phyloP scores from a whole-genome alignment of 2,329 filamentous ascomycete species.

The Colletotrichum filicis region DNA sequence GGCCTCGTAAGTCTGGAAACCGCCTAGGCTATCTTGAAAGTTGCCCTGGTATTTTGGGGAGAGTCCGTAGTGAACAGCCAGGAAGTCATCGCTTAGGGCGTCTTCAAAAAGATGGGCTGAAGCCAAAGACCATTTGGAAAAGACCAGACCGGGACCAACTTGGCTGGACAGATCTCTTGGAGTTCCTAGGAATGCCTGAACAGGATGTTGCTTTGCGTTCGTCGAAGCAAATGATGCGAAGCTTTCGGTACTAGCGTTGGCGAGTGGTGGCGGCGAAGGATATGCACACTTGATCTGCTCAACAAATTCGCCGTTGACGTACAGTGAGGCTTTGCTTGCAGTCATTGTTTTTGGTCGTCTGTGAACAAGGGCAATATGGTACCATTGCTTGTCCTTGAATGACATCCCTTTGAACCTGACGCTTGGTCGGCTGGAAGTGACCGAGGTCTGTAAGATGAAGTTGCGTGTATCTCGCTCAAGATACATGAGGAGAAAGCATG shows the following conservation, averaged over 20 bases:
- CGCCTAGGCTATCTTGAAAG: conserved; percentile 94
- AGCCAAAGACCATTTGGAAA: conserved; percentile 88
- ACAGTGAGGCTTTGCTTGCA: conserved; percentile 85
- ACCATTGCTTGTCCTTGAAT: conserved; percentile 86
- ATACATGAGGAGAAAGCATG: conserved; percentile 93
- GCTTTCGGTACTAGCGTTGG: conserved; percentile 72
- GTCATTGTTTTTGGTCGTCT: conserved; percentile 79
- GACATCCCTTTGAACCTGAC: conserved; percentile 88
- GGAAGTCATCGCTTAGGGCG: conserved; percentile 86
- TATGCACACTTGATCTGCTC: conserved; percentile 93
- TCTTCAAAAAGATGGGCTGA: conserved; percentile 92
- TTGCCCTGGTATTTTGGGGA: conserved; percentile 94
- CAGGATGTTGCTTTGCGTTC: conserved; percentile 69
- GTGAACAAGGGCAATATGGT: conserved; percentile 92
- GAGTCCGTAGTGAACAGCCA: conserved; percentile 90
- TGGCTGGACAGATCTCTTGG: conserved; percentile 86
- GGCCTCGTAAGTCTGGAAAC: conserved; percentile 95
- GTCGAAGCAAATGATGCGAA: conserved; percentile 76
- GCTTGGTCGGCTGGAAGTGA: conserved; percentile 86
- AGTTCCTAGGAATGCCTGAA: conserved; percentile 94
- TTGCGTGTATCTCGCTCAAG: conserved; percentile 93
- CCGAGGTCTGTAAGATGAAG: conserved; percentile 95
- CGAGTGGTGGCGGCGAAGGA: conserved; percentile 77
- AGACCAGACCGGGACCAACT: conserved; percentile 77
- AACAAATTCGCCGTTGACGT: conserved; percentile 91